Conservation (phyloP, 2,329 filamentous ascomycete genomes). For the Aspergillus persii region DNA sequence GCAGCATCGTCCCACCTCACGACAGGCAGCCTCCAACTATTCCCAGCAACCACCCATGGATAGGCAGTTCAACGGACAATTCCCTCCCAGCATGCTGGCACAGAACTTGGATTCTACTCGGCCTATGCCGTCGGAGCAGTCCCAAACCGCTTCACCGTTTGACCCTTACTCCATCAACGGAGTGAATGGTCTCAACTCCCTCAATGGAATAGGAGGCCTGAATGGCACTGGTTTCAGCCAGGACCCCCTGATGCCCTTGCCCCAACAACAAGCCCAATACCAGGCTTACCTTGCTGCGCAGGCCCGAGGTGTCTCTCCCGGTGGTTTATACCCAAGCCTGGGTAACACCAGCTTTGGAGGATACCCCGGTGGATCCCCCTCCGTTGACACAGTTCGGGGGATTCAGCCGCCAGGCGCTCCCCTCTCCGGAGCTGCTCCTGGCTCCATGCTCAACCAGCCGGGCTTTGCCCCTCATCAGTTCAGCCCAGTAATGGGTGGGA, state of each 20-base stretch:
- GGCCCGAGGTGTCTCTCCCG: constrained; percentile 41
- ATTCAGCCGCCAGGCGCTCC: constrained; percentile 40
- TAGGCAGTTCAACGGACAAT: constrained; percentile 44
- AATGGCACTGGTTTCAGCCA: constrained; percentile 37
- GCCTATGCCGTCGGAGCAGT: constrained; percentile 36
- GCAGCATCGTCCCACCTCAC: constrained; percentile 43
- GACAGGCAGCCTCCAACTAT: constrained; percentile 39
- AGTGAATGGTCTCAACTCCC: constrained; percentile 28
- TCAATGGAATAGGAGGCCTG: constrained; percentile 30
- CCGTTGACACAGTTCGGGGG: constrained; percentile 34
- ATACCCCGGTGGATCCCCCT: constrained; percentile 39
- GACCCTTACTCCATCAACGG: constrained; percentile 39
- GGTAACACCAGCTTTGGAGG: constrained; percentile 44
- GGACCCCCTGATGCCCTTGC: constrained; percentile 41
- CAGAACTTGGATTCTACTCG: constrained; percentile 38
- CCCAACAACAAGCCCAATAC: constrained; percentile 56
- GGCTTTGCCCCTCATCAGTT: constrained; percentile 46
- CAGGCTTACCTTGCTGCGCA: constrained; percentile 54
- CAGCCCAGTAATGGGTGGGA: constrained; percentile 43
- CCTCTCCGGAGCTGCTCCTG: constrained; percentile 33
- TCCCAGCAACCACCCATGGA: constrained; percentile 38
- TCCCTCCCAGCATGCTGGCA: constrained; percentile 33
- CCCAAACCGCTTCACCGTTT: constrained; percentile 33
- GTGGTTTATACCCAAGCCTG: constrained; percentile 47
- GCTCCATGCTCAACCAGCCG: constrained; percentile 49